Evolutionary conservation across 208 protist species (phyloP).

Genomic region (Phytomonas francai): DNA sequence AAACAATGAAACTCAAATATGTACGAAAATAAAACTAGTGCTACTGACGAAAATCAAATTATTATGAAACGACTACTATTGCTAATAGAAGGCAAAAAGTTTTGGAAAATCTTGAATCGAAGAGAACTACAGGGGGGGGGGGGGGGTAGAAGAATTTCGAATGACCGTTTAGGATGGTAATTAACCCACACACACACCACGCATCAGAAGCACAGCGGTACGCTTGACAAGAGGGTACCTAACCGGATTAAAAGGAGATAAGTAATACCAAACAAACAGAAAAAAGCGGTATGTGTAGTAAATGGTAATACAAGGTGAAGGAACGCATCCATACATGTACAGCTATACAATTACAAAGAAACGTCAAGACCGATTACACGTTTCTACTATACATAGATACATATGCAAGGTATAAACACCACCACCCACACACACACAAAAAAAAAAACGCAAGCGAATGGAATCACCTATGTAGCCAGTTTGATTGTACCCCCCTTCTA

Average conservation of each 20-base stretch:
- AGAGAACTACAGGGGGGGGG: neutral
- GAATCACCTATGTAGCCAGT: too few relatives aligned
- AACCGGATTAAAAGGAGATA: too few relatives aligned
- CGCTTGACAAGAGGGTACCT: too few relatives aligned
- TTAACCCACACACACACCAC: too few relatives aligned
- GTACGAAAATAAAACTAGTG: neutral
- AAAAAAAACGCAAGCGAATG: too few relatives aligned
- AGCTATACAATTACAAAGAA: conserved; percentile 4
- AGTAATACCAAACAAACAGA: conserved; percentile 14
- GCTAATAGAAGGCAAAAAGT: too few relatives aligned
- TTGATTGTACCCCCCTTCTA: too few relatives aligned
- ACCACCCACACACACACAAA: too few relatives aligned
- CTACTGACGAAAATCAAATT: neutral
- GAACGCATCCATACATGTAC: neutral
- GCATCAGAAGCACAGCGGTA: too few relatives aligned
- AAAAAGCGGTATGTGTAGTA: conserved; percentile 6
- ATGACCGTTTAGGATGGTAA: too few relatives aligned
- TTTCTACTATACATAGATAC: neutral
- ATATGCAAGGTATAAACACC: conserved; percentile 6
- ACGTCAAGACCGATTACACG: neutral
- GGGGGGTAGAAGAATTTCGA: too few relatives aligned
- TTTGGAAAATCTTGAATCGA: neutral
- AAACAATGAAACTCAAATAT: conserved; percentile 1
- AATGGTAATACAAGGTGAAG: conserved; percentile 5
- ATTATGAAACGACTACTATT: too few relatives aligned